Conservation (phyloP, 306 rosid species). For the Sicyos edulis region DNA sequence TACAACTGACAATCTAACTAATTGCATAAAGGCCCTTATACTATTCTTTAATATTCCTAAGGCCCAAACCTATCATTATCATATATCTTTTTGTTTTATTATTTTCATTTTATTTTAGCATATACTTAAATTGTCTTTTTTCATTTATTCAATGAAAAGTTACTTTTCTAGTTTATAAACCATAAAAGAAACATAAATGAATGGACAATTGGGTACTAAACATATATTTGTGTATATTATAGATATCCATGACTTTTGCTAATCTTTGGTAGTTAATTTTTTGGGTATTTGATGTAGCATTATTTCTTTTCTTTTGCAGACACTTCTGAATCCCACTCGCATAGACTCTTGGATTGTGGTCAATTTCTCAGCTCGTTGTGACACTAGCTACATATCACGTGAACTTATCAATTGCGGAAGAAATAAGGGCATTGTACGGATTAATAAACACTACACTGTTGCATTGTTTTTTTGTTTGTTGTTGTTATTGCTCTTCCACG, state of each 20-base stretch:
- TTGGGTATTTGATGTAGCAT: slow-evolving; percentile 19
- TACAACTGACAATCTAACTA: no score
- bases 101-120: no score
- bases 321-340: slow-evolving; percentile 49
- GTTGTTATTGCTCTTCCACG: slow-evolving; percentile 17
- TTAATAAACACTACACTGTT: background rate
- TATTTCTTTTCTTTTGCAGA: slow-evolving; percentile 32
- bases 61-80: no score
- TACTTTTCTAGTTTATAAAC: no score
- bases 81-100: no score
- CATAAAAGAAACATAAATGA: no score
- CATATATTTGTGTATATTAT: no score
- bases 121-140: no score
- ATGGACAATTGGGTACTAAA: no score
- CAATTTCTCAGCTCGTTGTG: slow-evolving; percentile 87
- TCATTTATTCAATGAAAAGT: no score
- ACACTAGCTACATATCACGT: slow-evolving; percentile 68
- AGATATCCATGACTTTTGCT: background rate
- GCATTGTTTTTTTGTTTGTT: background rate
- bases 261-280: background rate
- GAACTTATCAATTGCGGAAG: slow-evolving; percentile 91
- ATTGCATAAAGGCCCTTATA: no score
- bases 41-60: no score
- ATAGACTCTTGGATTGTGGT: slow-evolving; percentile 70
- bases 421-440: slow-evolving; percentile 79